Evolutionary conservation across 169 alveolate species (phyloP).

Genomic region (Plasmodium ovale): DNA sequence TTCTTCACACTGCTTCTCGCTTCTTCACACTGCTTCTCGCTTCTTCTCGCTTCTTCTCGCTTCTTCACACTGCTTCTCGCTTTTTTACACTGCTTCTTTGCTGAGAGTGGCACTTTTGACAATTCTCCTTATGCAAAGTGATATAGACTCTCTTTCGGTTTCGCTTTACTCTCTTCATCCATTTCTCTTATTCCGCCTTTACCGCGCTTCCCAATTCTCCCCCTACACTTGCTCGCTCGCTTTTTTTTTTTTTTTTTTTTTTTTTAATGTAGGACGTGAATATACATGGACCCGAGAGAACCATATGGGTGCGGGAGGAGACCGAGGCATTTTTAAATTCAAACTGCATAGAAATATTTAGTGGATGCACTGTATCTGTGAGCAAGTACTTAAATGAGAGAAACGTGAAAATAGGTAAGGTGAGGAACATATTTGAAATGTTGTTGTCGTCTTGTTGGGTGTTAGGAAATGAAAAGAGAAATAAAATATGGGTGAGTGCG

Average conservation of each 20-base stretch:
- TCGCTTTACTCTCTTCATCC: no score
- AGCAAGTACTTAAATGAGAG: constrained; percentile 45
- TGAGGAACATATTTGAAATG: constrained; percentile 48
- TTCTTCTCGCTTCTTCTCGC: no score
- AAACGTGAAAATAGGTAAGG: constrained; percentile 32
- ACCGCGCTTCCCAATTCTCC: no score
- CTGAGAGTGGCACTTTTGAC: no score
- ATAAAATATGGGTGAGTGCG: constrained; percentile 66
- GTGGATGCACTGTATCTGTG: constrained; percentile 59
- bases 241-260: background rate
- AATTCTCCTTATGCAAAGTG: no score
- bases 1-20: no score
- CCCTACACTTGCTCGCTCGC: no score
- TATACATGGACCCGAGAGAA: constrained; percentile 27
- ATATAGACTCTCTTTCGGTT: no score
- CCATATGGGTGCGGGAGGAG: constrained; percentile 59
- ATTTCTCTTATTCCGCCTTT: no score
- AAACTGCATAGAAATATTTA: constrained; percentile 49
- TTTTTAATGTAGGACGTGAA: constrained; percentile 23
- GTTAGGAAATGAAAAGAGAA: constrained; percentile 55
- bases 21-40: no score
- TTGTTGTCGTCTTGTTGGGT: constrained; percentile 67
- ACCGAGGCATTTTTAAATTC: constrained; percentile 68
- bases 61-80: no score
- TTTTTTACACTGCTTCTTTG: no score